Conservation (phyloP, 2,329 filamentous ascomycete species). For the Venturiaceae sp. region DNA sequence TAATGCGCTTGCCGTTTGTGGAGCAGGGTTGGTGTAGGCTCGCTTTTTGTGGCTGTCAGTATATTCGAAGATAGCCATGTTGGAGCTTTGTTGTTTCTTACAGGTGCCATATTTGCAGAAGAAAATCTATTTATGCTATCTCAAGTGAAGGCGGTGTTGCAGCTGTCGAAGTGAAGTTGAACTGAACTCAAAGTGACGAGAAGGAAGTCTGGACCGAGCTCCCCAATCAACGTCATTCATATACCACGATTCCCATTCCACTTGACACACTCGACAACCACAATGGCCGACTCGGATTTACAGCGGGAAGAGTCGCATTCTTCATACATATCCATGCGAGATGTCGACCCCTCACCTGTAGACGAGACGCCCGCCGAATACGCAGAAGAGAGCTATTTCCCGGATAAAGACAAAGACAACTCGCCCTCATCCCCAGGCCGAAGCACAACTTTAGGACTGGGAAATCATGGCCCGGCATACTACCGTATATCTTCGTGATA, state of each 20-base stretch:
- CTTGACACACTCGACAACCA: not conserved
- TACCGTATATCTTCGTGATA: constrained; percentile 54
- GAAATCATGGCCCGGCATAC: constrained; percentile 59
- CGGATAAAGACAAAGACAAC: constrained; percentile 14
- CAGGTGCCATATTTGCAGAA: not conserved
- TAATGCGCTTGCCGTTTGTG: constrained; percentile 9
- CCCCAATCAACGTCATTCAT: not conserved
- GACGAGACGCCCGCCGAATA: constrained; percentile 41
- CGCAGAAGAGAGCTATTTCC: constrained; percentile 37
- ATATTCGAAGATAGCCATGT: not conserved
- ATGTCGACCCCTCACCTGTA: constrained; percentile 77
- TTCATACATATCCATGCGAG: constrained; percentile 44
- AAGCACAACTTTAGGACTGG: not conserved
- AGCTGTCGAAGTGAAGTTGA: not conserved
- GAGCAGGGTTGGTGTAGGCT: not conserved
- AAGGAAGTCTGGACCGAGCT: not conserved
- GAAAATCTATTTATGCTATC: not conserved
- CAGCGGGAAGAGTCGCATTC: constrained; percentile 1
- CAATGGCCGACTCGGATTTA: constrained; percentile 2
- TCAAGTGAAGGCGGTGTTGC: not conserved
- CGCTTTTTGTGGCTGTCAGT: not conserved
- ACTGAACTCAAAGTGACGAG: not conserved
- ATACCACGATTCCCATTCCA: not conserved
- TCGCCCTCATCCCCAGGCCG: not conserved
- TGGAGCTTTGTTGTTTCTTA: not conserved